Evolutionary conservation across 805 yeast species (phyloP).

Genomic region (Maudiozyma serrabonitensis): DNA sequence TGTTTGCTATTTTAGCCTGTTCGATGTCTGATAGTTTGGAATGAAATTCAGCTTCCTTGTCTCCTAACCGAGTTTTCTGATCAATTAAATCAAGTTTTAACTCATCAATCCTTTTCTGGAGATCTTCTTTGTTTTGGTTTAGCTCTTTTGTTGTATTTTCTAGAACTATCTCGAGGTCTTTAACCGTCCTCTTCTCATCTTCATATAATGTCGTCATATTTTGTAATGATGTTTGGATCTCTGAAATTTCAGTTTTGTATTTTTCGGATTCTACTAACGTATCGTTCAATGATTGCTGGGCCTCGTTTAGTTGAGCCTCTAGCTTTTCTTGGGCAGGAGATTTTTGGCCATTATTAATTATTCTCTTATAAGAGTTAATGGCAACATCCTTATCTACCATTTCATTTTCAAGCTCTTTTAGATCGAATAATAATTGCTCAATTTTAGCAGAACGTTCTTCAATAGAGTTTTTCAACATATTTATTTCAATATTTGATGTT

Average conservation of each 20-base stretch:
- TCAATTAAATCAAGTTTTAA: too few species aligned
- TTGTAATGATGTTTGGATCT: conserved; percentile 23
- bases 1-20: too few species aligned
- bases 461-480: conserved; percentile 21
- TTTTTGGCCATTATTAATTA: conserved; percentile 5
- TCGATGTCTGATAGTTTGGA: too few species aligned
- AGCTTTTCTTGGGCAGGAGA: conserved; percentile 8
- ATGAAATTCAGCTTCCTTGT: too few species aligned
- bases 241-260: conserved; percentile 34
- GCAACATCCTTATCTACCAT: conserved; percentile 20
- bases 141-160: too few species aligned
- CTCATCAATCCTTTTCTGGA: too few species aligned
- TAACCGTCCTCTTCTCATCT: conserved; percentile 26
- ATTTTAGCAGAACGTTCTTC: conserved; percentile 6
- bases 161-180: too few species aligned
- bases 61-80: too few species aligned
- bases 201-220: conserved; percentile 48
- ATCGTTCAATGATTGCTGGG: conserved; percentile 34
- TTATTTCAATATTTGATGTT: neutral
- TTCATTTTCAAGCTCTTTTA: conserved; percentile 15
- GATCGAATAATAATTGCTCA: conserved; percentile 6
- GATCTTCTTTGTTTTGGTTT: too few species aligned
- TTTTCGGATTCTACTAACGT: too few species aligned
- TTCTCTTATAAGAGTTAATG: conserved; percentile 24
- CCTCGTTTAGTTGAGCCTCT: conserved; percentile 39